These are phyloP conservation scores for Peronosclerospora sorghi DNA, from an alignment of 352 stramenopile species.

Conservation along the genomic window DNA sequence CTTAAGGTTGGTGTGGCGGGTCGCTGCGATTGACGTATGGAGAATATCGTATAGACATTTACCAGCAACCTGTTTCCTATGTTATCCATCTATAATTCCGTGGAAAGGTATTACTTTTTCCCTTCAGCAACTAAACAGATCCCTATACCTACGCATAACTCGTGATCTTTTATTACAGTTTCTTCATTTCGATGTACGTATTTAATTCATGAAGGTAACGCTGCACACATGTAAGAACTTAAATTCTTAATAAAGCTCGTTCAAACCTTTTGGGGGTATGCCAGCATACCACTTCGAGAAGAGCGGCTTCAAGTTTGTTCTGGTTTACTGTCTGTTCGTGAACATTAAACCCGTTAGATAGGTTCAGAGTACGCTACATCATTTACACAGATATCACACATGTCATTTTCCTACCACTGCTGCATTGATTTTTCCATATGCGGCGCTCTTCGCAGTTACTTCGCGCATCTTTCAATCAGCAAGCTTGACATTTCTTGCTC, in stretches of 20 bases:
- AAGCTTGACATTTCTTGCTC: slow-evolving; percentile 13
- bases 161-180: slow-evolving; percentile 29
- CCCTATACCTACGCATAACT: slow-evolving; percentile 31
- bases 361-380: background rate
- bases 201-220: slow-evolving; percentile 14
- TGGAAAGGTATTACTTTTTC: slow-evolving; percentile 58
- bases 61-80: no score
- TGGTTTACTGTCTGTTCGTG: slow-evolving; percentile 41
- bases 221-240: slow-evolving; percentile 11
- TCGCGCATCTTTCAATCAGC: slow-evolving; percentile 18
- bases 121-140: slow-evolving; percentile 38
- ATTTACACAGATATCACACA: slow-evolving; percentile 44
- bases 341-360: background rate
- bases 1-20: no score
- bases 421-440: slow-evolving; percentile 44
- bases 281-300: slow-evolving; percentile 29
- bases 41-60: no score
- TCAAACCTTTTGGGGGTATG: background rate
- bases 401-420: slow-evolving; percentile 51
- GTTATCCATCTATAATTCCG: slow-evolving; percentile 55
- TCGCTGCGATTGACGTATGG: no score
- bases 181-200: slow-evolving; percentile 29
- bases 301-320: slow-evolving; percentile 37
- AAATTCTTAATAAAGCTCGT: background rate
- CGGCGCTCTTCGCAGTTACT: slow-evolving; percentile 10